Evolutionary conservation across 306 rosid genomes (phyloP).

Genomic region (Vachellia pachyceras): DNA sequence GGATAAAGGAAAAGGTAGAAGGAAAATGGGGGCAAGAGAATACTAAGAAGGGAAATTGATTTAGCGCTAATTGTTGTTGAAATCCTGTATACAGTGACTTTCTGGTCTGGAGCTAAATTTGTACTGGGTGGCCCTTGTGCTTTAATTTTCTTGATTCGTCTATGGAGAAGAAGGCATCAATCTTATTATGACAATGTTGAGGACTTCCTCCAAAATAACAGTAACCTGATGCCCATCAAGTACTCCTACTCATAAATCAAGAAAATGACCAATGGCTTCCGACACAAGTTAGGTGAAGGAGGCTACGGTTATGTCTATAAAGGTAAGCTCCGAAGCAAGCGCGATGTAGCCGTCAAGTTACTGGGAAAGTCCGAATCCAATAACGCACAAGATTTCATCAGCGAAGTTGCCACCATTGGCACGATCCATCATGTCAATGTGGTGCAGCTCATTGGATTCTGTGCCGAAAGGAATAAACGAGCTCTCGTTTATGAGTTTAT

Average conservation of each 20-base stretch:
- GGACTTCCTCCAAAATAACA: slow-evolving; percentile 27
- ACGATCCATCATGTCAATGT: slow-evolving; percentile 1
- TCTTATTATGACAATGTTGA: slow-evolving; percentile 1
- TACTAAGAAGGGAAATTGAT: not conserved
- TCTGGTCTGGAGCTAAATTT: not conserved
- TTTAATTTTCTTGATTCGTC: not conserved
- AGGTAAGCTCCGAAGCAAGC: not conserved
- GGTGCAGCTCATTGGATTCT: slow-evolving; percentile 1
- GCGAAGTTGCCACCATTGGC: not conserved
- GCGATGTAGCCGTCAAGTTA: not conserved
- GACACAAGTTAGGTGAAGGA: slow-evolving; percentile 8
- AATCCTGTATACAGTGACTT: not conserved
- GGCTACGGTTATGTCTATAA: not conserved
- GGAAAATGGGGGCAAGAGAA: not conserved
- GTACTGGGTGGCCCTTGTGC: not conserved
- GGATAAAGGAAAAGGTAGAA: too few species aligned
- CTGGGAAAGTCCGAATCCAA: not conserved
- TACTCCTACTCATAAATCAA: slow-evolving; percentile 28
- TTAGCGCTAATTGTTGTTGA: not conserved
- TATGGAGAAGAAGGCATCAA: not conserved
- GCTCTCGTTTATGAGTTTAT: slow-evolving; percentile 6
- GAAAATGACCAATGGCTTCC: slow-evolving; percentile 23
- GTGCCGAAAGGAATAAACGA: not conserved
- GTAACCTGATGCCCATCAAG: slow-evolving; percentile 16
- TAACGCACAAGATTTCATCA: not conserved